Percentiles rank a stretch among this genome's conserved stretches.
These are phyloP conservation scores for Fagopyrum homotropicum DNA, from an alignment of 148 eudicot genomes.

Conservation along the genomic window DNA sequence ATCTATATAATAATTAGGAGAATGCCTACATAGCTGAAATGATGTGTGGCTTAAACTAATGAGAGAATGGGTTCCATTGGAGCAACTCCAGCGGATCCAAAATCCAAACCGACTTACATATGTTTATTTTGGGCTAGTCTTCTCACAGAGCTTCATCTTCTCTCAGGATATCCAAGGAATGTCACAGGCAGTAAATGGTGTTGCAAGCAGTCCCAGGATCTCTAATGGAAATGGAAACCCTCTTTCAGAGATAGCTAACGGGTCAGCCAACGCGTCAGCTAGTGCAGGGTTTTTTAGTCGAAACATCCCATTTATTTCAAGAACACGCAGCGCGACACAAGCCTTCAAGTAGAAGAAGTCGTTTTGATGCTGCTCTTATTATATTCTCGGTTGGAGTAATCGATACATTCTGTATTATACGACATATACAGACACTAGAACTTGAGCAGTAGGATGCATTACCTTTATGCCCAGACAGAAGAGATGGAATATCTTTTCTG, in stretches of 20 bases:
- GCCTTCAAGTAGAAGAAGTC: slow-evolving; percentile 32
- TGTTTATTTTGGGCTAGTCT: not conserved
- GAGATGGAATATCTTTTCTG: slow-evolving; percentile 6
- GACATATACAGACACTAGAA: not conserved
- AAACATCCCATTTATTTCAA: slow-evolving; percentile 34
- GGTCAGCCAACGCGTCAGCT: not conserved
- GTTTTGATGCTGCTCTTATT: not conserved
- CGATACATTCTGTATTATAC: slow-evolving; percentile 2
- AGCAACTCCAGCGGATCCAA: too few relatives aligned
- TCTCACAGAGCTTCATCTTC: not conserved
- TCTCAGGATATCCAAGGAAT: slow-evolving; percentile 1
- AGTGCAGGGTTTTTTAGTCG: slow-evolving; percentile 2
- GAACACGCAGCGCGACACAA: slow-evolving; percentile 46
- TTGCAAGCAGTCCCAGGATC: slow-evolving; percentile 9
- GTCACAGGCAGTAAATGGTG: not conserved
- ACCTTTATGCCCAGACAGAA: slow-evolving; percentile 6
- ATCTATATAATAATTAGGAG: too few relatives aligned
- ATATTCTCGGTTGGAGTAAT: not conserved
- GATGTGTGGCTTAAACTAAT: too few relatives aligned
- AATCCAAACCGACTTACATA: too few relatives aligned
- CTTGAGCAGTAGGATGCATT: not conserved
- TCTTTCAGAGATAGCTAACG: slow-evolving; percentile 3
- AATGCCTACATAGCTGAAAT: too few relatives aligned
- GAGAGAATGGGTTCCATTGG: too few relatives aligned
- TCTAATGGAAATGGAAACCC: not conserved